These are phyloP conservation scores for Saturnispora bothae DNA, from an alignment of 805 yeast genomes.

Conservation along the genomic window DNA sequence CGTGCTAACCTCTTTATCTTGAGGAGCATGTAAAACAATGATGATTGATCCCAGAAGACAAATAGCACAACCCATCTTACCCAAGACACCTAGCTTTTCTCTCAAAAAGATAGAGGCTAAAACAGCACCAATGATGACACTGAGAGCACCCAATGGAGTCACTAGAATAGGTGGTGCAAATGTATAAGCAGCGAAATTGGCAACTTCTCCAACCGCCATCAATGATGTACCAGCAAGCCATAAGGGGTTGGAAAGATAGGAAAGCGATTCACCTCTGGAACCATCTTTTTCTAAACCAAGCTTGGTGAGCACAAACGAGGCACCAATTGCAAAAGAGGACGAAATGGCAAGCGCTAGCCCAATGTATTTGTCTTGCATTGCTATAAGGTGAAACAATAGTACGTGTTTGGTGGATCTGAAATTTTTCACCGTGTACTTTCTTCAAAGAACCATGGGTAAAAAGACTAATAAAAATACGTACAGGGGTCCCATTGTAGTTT, in stretches of 20 bases:
- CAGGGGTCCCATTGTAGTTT: too few relatives aligned
- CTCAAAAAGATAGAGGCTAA: constrained; percentile 75
- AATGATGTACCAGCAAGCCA: constrained; percentile 93
- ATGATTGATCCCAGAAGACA: constrained; percentile 82
- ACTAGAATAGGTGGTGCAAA: constrained; percentile 91
- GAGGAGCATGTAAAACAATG: constrained; percentile 85
- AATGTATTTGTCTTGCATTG: constrained; percentile 73
- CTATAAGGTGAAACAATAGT: too few relatives aligned
- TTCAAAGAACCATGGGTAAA: too few relatives aligned
- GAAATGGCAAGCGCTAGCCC: constrained; percentile 83
- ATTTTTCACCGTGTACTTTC: too few relatives aligned
- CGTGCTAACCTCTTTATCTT: constrained; percentile 81
- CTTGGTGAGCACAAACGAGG: constrained; percentile 82
- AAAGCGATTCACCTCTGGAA: constrained; percentile 59
- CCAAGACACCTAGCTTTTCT: constrained; percentile 80
- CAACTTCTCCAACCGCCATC: constrained; percentile 86
- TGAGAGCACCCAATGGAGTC: constrained; percentile 83
- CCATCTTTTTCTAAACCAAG: constrained; percentile 68
- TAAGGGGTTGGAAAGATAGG: constrained; percentile 71
- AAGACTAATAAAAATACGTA: too few relatives aligned
- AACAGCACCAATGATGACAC: constrained; percentile 87
- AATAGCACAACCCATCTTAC: constrained; percentile 88
- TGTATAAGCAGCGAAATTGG: constrained; percentile 90
- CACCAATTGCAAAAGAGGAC: constrained; percentile 82
- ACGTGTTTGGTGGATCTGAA: too few relatives aligned